These are phyloP conservation scores for Clitoria ternatea DNA, from an alignment of 306 rosid genomes.

Conservation along the genomic window DNA sequence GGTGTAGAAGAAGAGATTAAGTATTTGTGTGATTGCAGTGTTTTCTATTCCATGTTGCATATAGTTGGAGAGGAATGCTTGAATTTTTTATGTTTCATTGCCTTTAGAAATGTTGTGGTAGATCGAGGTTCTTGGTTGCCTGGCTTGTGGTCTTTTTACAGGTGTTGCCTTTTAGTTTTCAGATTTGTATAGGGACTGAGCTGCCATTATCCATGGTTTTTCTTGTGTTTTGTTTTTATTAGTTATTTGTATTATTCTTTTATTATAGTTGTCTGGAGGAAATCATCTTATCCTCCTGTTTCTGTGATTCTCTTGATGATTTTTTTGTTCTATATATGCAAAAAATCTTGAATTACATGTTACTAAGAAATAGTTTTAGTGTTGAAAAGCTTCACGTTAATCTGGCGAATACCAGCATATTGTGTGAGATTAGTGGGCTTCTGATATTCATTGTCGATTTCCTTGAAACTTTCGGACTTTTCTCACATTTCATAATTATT, in stretches of 20 bases:
- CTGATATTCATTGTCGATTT: not conserved
- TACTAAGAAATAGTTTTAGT: not conserved
- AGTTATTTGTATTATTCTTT: not conserved
- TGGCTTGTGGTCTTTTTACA: not conserved
- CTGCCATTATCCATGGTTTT: not conserved
- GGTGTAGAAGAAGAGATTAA: not conserved
- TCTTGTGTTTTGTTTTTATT: not conserved
- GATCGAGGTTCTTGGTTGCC: not conserved
- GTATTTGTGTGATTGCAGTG: not conserved
- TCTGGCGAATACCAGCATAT: not conserved
- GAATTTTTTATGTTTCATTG: not conserved
- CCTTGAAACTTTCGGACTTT: not conserved
- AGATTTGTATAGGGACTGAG: not conserved
- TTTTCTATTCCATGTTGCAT: not conserved
- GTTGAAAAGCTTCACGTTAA: not conserved
- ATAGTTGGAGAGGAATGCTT: not conserved
- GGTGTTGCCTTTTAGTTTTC: not conserved
- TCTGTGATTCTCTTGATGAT: too few species aligned
- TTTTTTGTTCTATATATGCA: not conserved
- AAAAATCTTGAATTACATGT: not conserved
- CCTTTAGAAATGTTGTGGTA: not conserved
- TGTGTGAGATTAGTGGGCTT: not conserved
- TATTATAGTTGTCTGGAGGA: not conserved
- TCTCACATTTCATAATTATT: not conserved
- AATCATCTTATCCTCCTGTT: not conserved